A percentile compares a stretch with the other conserved stretches of the same genome.
Evolutionary conservation across 129 eudicot genomes (phyloP).

Genomic region (Arctium lappa): DNA sequence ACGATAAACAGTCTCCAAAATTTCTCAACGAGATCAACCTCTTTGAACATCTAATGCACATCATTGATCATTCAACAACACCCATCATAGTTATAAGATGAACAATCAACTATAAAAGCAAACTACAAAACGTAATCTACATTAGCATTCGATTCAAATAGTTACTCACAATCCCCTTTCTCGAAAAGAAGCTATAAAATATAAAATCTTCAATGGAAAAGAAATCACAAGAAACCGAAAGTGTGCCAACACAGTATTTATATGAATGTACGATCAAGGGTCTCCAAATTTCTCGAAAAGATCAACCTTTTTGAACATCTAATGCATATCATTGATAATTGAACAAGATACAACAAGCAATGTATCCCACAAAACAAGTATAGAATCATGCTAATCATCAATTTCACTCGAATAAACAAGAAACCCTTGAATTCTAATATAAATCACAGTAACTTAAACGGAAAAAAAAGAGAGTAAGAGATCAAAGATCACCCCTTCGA

Average conservation of each 20-base stretch:
- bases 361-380: constrained; percentile 12
- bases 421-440: constrained; percentile 16
- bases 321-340: constrained; percentile 20
- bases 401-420: neutral
- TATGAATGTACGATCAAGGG: neutral
- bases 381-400: constrained; percentile 17
- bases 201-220: neutral
- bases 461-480: neutral
- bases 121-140: neutral
- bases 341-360: constrained; percentile 19
- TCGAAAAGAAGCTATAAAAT: neutral
- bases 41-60: constrained; percentile 12
- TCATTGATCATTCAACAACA: constrained; percentile 14
- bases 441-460: constrained; percentile 16
- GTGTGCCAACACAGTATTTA: too few relatives aligned
- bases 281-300: constrained; percentile 3
- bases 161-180: neutral
- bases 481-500: constrained; percentile 8
- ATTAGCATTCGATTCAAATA: neutral
- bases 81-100: neutral
- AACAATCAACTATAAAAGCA: neutral
- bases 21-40: constrained; percentile 15
- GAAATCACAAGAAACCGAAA: neutral
- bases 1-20: neutral
- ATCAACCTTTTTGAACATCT: constrained; percentile 10